Evolutionary conservation across 495 filamentous ascomycete species (phyloP).

Genomic region (Parathielavia hyrcaniae): DNA sequence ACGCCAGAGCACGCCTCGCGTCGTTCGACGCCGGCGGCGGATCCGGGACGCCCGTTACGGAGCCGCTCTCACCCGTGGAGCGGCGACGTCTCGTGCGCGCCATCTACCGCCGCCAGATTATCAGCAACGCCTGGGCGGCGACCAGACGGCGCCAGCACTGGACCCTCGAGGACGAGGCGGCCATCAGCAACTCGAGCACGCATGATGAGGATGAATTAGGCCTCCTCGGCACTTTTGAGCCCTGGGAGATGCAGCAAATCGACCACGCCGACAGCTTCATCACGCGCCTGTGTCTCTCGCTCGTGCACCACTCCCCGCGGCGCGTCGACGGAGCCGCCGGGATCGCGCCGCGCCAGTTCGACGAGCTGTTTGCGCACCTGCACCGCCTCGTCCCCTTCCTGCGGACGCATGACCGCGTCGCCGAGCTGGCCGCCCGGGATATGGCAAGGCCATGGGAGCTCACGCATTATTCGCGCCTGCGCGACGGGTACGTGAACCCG

Average conservation of each 20-base stretch:
- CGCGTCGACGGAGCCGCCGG: background rate
- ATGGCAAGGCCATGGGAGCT: background rate
- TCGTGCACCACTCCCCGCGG: background rate
- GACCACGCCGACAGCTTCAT: conserved; percentile 2
- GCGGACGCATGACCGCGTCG: background rate
- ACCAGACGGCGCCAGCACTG: background rate
- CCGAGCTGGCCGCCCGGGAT: background rate
- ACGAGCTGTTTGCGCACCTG: background rate
- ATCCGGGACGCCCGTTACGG: background rate
- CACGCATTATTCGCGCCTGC: background rate
- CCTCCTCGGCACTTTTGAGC: background rate
- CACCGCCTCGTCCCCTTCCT: background rate
- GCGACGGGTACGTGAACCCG: background rate
- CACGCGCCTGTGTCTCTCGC: background rate
- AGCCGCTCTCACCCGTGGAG: background rate
- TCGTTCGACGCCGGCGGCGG: background rate
- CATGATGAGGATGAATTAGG: background rate
- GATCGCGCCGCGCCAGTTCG: background rate
- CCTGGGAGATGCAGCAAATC: conserved; percentile 9
- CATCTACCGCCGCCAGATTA: conserved; percentile 12
- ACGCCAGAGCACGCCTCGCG: background rate
- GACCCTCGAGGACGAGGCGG: background rate
- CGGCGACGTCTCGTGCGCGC: background rate
- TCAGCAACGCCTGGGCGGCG: conserved; percentile 8
- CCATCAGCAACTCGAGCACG: background rate